Evolutionary conservation across 331 rosid genomes (phyloP).

Genomic region (Erythrophleum ivorense): DNA sequence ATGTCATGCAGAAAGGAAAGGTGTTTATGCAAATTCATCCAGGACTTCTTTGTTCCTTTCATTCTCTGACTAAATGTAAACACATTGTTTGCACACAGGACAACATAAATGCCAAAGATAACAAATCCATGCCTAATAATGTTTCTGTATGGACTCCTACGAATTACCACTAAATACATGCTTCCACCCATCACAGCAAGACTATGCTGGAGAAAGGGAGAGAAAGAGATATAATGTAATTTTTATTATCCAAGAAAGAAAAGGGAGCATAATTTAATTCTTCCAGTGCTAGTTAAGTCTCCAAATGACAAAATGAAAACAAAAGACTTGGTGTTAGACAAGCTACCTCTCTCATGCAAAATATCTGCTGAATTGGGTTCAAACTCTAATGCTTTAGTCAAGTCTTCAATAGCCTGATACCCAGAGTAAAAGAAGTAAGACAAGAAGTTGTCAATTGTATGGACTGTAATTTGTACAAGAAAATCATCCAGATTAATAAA

Average conservation of each 20-base stretch:
- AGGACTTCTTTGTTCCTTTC: too few species aligned
- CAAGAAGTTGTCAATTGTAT: not conserved
- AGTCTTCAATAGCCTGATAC: slow-evolving; percentile 86
- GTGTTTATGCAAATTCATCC: too few species aligned
- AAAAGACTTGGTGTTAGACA: slow-evolving; percentile 17
- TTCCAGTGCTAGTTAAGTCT: slow-evolving; percentile 27
- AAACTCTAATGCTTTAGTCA: slow-evolving; percentile 85
- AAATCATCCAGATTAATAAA: not conserved
- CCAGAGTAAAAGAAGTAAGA: slow-evolving; percentile 36
- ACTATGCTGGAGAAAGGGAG: not conserved
- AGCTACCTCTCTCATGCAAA: slow-evolving; percentile 91
- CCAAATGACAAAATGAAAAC: slow-evolving; percentile 24
- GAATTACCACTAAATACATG: slow-evolving; percentile 29
- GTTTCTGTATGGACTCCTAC: slow-evolving; percentile 29
- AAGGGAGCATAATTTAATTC: slow-evolving; percentile 4
- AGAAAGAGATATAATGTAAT: not conserved
- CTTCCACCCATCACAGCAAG: not conserved
- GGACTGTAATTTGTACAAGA: not conserved
- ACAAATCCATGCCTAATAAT: too few species aligned
- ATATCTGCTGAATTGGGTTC: slow-evolving; percentile 82
- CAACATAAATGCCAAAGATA: not conserved
- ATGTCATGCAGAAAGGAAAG: too few species aligned
- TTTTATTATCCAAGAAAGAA: not conserved
- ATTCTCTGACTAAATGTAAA: too few species aligned
- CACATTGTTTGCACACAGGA: too few species aligned